Evolutionary conservation across 169 alveolate species (phyloP), one percentile per base, ranked within the genome.

Genomic region (Amoebophrya sp.): DNA sequence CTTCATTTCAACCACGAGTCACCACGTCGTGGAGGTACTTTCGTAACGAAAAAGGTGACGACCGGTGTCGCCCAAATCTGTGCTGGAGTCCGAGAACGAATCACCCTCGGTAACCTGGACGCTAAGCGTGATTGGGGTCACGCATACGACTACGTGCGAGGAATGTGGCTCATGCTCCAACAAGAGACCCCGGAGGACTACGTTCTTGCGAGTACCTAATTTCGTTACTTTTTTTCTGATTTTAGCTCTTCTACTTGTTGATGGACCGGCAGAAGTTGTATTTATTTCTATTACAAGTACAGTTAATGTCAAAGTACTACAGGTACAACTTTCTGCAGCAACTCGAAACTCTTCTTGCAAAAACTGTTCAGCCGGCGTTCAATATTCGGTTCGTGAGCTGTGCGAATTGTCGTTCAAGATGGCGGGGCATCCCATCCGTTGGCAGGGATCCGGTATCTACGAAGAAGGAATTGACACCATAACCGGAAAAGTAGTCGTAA

Each of bases 1-100:
- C n/a, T n/a, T n/a, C n/a, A n/a, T n/a, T n/a, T n/a, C 76, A 96
- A 96, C 94, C 98, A 96, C 94, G 98, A 96, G 94, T 94, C 96
- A 89, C 96, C 97, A 24, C 89, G 96, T 41, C 92, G 98, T 90
- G 95, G 95, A 23, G 95, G 93, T 89, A 94, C 96, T 0, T 96
- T 96, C 89, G 96, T 96, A 54, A 95, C 98, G 3, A 29, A 95
- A 41, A 96, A 96, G 92, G 94, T 96, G 24, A 95, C 97, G 6
- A 89, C 78, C 36, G 97, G 94, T 38, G 93, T 95, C 53, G 96
- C 97, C 33, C 92, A 93, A 41, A 95, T 95, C 12, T 89, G 92
- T 41, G 90, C 91, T 53, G 94, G 94, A 1, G 29, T 78, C 18
- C 92, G 93, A 41, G 90, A 77, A 14, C 36, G 41, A 40, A 90